phyloP scores from a whole-genome alignment of 1,284 basidiomycete genomes.

The Puccinia novopanici region DNA sequence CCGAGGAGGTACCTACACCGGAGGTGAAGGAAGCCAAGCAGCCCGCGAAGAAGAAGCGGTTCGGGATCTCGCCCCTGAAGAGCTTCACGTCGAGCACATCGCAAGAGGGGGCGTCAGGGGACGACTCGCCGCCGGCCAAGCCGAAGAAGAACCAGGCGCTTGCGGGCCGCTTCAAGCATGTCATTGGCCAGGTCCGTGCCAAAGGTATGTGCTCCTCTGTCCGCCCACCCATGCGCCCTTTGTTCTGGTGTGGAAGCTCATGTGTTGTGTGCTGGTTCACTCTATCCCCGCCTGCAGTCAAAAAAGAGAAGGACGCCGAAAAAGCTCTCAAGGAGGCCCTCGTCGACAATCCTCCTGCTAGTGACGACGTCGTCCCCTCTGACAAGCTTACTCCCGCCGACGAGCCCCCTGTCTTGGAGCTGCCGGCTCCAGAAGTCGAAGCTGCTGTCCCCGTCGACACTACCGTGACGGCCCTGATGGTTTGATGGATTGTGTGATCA shows the following conservation, averaged over 20 bases:
- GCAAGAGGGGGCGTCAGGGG: neutral
- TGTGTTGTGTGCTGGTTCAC: neutral
- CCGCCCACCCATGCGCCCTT: neutral
- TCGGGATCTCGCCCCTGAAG: neutral
- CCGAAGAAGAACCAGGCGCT: slow-evolving; percentile 13
- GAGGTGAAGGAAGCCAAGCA: neutral
- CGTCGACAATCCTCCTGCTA: too few species aligned
- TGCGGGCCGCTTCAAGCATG: neutral
- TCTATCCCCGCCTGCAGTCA: neutral
- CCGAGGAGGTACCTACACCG: neutral
- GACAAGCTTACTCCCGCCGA: neutral
- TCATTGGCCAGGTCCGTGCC: neutral
- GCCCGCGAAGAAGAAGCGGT: slow-evolving; percentile 5
- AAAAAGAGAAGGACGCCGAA: slow-evolving; percentile 23
- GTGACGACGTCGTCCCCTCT: neutral
- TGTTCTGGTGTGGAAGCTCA: neutral
- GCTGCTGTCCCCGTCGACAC: too few species aligned
- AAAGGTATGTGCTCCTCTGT: neutral
- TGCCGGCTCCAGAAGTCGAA: too few species aligned
- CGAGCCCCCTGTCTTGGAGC: too few species aligned
- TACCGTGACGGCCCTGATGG: too few species aligned
- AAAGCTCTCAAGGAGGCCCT: neutral
- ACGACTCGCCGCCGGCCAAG: slow-evolving; percentile 4
- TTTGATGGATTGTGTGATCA: too few species aligned
- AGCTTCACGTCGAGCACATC: neutral